phyloP scores from a whole-genome alignment of 1,284 basidiomycete genomes.

The Cystobasidiaceae sp. region DNA sequence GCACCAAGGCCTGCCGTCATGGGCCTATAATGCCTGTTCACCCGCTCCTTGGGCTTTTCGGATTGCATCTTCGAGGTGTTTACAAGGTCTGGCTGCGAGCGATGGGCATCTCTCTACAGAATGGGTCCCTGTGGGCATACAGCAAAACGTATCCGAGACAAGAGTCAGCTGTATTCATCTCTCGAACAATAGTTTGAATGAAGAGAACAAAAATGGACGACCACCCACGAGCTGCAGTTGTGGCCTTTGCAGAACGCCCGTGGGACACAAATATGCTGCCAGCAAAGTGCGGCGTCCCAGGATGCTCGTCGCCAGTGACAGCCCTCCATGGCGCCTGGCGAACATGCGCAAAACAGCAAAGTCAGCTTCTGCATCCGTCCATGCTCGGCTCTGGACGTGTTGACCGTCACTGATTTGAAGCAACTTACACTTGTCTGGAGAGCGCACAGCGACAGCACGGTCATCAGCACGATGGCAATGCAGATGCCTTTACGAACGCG shows the following conservation, averaged over 20 bases:
- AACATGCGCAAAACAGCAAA: neutral
- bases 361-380: neutral
- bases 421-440: conserved; percentile 29
- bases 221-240: conserved; percentile 6
- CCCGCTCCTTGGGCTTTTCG: no score
- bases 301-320: conserved; percentile 9
- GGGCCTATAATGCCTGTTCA: no score
- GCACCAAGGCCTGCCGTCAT: no score
- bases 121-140: no score
- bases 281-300: conserved; percentile 5
- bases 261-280: neutral
- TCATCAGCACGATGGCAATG: neutral
- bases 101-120: no score
- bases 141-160: no score
- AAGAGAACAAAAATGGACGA: neutral
- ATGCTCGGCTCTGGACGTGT: neutral
- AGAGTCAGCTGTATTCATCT: no score
- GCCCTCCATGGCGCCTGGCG: neutral
- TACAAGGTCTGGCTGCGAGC: no score
- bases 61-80: no score
- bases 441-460: neutral
- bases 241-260: conserved; percentile 10
- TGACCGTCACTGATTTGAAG: neutral
- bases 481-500: neutral
- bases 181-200: neutral